phyloP scores from a whole-genome alignment of 2,329 filamentous ascomycete species.

The Aspergillus sp. region DNA sequence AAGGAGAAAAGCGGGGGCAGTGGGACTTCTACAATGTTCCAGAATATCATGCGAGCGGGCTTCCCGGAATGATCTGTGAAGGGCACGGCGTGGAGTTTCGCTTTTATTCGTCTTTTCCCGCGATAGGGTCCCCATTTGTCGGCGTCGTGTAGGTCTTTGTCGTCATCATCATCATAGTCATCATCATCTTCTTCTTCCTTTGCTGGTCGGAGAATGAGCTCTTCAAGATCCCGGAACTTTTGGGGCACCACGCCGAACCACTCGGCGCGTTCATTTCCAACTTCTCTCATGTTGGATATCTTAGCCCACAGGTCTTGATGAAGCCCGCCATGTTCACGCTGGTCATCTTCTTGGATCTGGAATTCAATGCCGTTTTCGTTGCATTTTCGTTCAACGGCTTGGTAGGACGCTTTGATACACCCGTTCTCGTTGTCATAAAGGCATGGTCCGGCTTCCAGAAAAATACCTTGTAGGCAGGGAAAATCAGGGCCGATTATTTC shows the following conservation, averaged over 20 bases:
- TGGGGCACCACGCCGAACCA: neutral
- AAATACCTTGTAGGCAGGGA: neutral
- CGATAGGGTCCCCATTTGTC: no score
- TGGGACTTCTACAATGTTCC: neutral
- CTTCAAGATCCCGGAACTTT: neutral
- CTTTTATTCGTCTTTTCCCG: no score
- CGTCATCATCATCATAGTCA: neutral
- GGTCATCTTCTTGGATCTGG: neutral
- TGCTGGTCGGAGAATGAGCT: neutral
- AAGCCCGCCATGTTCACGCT: neutral
- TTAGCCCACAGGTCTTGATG: neutral
- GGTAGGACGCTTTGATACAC: no score
- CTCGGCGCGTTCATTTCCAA: neutral
- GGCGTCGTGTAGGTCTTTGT: no score
- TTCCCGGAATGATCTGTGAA: neutral
- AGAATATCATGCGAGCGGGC: neutral
- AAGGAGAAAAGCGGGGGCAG: neutral
- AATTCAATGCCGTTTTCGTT: neutral
- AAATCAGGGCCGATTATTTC: neutral
- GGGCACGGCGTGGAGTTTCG: neutral
- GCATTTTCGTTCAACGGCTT: neutral
- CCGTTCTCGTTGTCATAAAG: neutral
- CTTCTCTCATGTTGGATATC: neutral
- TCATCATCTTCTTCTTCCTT: neutral
- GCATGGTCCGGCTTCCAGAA: neutral